These are phyloP conservation scores for Sarcodon aspratus DNA, from an alignment of 768 basidiomycete species.

Conservation along the genomic window DNA sequence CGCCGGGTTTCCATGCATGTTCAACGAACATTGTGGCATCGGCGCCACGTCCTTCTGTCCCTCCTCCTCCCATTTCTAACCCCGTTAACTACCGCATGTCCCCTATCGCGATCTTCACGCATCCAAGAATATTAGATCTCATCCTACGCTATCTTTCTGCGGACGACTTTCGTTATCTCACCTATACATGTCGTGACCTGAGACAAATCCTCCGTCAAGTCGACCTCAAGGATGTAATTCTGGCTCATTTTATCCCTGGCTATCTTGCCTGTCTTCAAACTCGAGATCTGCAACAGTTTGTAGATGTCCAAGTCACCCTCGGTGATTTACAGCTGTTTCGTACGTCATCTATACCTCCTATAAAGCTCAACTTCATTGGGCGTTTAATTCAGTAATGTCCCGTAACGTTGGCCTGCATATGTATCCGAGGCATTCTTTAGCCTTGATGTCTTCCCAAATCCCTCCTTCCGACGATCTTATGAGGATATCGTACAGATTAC, in stretches of 20 bases:
- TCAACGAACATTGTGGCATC: no score
- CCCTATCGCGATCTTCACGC: conserved; percentile 12
- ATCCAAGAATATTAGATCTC: conserved; percentile 21
- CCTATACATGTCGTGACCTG: conserved; percentile 22
- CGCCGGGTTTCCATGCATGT: no score
- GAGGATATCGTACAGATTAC: conserved; percentile 23
- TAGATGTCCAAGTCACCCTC: conserved; percentile 40
- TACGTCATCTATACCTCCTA: conserved; percentile 26
- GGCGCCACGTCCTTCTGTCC: no score
- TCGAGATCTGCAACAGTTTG: conserved; percentile 27
- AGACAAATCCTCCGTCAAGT: conserved; percentile 20
- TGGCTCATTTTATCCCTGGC: conserved; percentile 45
- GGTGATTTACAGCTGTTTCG: conserved; percentile 53
- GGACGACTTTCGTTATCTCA: conserved; percentile 29
- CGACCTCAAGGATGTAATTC: conserved; percentile 24
- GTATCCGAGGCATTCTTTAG: conserved; percentile 60
- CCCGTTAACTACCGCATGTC: no score
- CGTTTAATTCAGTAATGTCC: conserved; percentile 39
- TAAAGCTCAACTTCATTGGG: conserved; percentile 3
- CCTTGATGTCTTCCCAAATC: conserved; percentile 20
- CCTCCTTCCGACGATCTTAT: conserved; percentile 3
- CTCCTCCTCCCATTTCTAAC: no score
- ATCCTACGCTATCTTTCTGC: conserved; percentile 23
- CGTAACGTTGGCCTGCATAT: conserved; percentile 52
- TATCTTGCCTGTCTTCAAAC: conserved; percentile 33